These are phyloP conservation scores for Neckera pumila DNA, from an alignment of 225 moss, liverwort and hornwort genomes.

Conservation along the genomic window DNA sequence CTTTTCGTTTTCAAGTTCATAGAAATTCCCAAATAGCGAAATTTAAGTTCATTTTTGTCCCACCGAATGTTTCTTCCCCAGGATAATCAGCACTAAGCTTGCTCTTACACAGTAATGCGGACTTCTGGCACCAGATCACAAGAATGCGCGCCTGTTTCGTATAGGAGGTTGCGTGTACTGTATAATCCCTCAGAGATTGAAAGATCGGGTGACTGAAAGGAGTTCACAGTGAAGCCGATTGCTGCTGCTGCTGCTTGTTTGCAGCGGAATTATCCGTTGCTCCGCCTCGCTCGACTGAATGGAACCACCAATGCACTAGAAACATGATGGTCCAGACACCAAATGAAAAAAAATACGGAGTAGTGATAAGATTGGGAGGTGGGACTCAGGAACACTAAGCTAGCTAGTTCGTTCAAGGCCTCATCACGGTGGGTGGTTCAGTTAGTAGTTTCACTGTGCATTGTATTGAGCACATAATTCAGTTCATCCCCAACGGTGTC, in stretches of 20 bases:
- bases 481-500: too few species aligned
- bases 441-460: neutral
- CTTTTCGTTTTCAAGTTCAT: neutral
- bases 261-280: neutral
- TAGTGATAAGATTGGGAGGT: neutral
- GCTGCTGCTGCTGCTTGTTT: neutral
- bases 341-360: too few species aligned
- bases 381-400: neutral
- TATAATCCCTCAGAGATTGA: too few species aligned
- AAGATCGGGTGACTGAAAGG: too few species aligned
- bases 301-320: neutral
- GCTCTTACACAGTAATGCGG: neutral
- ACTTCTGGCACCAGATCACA: neutral
- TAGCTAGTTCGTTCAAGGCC: neutral
- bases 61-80: neutral
- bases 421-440: neutral
- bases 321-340: neutral
- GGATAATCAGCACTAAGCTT: neutral
- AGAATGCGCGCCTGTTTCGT: neutral
- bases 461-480: neutral
- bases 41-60: neutral
- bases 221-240: neutral
- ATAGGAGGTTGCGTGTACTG: neutral
- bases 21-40: neutral
- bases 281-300: neutral